phyloP scores from a whole-genome alignment of 176 grass and related monocot genomes.

The Eragrostis nindensis region DNA sequence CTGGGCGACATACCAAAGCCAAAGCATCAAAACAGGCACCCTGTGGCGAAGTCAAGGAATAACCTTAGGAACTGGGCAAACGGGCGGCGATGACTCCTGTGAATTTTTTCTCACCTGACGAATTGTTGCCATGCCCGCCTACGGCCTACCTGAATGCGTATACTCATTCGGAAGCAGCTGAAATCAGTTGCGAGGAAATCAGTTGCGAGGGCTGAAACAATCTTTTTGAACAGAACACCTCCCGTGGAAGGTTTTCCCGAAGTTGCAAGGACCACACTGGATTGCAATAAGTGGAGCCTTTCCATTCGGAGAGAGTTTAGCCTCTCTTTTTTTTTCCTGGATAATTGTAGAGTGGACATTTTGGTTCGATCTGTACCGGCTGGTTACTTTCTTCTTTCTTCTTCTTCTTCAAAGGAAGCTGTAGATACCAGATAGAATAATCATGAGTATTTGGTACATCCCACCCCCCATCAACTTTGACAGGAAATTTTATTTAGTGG shows the following conservation, averaged over 20 bases:
- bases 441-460: conserved; percentile 50
- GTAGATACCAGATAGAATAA: conserved; percentile 69
- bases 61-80: conserved; percentile 53
- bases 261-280: conserved; percentile 24
- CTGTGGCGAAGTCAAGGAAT: conserved; percentile 59
- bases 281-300: conserved; percentile 32
- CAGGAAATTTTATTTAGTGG: conserved; percentile 20
- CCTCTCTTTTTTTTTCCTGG: conserved; percentile 44
- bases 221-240: conserved; percentile 49
- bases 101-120: conserved; percentile 38
- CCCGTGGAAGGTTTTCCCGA: conserved; percentile 11
- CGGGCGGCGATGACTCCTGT: conserved; percentile 43
- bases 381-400: conserved; percentile 46
- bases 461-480: conserved; percentile 14
- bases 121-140: conserved; percentile 37
- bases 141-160: conserved; percentile 11
- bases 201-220: conserved; percentile 29
- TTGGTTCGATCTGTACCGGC: conserved; percentile 52
- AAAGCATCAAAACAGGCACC: conserved; percentile 52
- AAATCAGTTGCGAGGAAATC: no score
- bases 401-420: conserved; percentile 56
- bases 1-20: conserved; percentile 79
- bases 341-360: conserved; percentile 45
- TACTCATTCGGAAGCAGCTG: conserved; percentile 33
- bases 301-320: conserved; percentile 42